Evolutionary conservation across 306 rosid genomes (phyloP), one percentile per base, ranked within the genome.

Genomic region (Trifolium fragiferum): DNA sequence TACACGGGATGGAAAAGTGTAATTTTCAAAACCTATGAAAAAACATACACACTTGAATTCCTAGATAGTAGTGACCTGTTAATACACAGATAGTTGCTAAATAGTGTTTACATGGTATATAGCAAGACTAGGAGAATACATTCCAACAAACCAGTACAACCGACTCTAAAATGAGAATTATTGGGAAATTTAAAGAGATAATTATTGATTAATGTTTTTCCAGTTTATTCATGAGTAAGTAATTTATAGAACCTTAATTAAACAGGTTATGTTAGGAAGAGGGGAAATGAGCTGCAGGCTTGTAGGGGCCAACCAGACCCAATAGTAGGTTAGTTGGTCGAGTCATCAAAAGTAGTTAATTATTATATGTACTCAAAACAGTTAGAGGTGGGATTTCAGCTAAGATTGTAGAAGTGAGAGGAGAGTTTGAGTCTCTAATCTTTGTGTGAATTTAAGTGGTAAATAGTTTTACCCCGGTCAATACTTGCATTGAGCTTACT

Each of bases 111-210:
- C 23, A 54, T 21, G 49, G 15, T 20, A 54, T 20, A 54, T 54
- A 58, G 47, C 13, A n/a, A 40, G 70, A 81, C 66, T 50, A 10
- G 16, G 18, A 44, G 49, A 73, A 44, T 21, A 38, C 44, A 47
- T 66, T 25, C 33, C 60, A 53, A 72, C 32, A 49, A 67, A 61
- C 79, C 21, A 58, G 80, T 12, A 79, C 58, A 46, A 14, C 51
- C 14, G 51, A 44, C 50, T 15, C 37, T 35, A 14, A 27, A 55
- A 44, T 65, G 50, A 47, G 35, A 59, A 38, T 33, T 66, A 35
- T 53, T n/a, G 69, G 47, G 41, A 46, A 77, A 13, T 18, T 21
- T 55, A 3, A 20, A 30, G 32, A 55, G 62, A 55, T 15, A 55
- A 10, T 19, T 54, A 54, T 61, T 23, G n/a, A 21, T 21, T 46